phyloP scores from a whole-genome alignment of 768 basidiomycete genomes.

The Collybia sp. region DNA sequence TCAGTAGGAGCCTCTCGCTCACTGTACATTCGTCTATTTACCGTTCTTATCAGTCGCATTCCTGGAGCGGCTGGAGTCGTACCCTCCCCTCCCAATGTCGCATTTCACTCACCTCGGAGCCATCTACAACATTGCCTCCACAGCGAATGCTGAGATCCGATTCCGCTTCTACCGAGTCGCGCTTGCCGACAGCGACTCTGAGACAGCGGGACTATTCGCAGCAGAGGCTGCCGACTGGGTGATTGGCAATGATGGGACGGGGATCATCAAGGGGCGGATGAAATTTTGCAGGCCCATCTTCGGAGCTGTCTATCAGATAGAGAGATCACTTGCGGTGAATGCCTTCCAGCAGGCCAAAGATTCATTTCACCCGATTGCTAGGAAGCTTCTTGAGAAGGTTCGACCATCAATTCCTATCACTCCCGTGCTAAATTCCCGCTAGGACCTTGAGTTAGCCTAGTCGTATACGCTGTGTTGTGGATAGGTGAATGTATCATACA shows the following conservation, averaged over 20 bases:
- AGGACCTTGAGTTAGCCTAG: too few relatives aligned
- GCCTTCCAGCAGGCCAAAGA: slow-evolving; percentile 43
- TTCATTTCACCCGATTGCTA: slow-evolving; percentile 74
- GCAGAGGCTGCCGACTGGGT: slow-evolving; percentile 62
- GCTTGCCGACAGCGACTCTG: slow-evolving; percentile 41
- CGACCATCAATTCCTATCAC: too few relatives aligned
- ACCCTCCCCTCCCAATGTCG: slow-evolving; percentile 49
- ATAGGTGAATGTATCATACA: too few relatives aligned
- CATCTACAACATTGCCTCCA: slow-evolving; percentile 42
- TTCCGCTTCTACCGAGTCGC: slow-evolving; percentile 75
- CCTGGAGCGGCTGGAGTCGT: slow-evolving; percentile 73
- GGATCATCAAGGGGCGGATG: slow-evolving; percentile 73
- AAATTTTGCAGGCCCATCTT: slow-evolving; percentile 79
- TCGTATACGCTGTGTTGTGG: too few relatives aligned
- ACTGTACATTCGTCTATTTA: neutral
- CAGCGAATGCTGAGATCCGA: slow-evolving; percentile 73
- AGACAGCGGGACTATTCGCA: slow-evolving; percentile 48
- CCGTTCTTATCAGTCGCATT: slow-evolving; percentile 59
- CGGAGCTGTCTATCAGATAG: slow-evolving; percentile 46
- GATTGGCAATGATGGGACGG: slow-evolving; percentile 55
- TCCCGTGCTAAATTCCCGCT: too few relatives aligned
- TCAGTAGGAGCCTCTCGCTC: slow-evolving; percentile 36
- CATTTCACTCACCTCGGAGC: slow-evolving; percentile 58
- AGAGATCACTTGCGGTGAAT: slow-evolving; percentile 45
- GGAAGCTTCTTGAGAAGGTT: slow-evolving; percentile 74